Base-by-base conservation (phyloP, 1,284 basidiomycete genomes). In the Neolentinus lepideus region DNA sequence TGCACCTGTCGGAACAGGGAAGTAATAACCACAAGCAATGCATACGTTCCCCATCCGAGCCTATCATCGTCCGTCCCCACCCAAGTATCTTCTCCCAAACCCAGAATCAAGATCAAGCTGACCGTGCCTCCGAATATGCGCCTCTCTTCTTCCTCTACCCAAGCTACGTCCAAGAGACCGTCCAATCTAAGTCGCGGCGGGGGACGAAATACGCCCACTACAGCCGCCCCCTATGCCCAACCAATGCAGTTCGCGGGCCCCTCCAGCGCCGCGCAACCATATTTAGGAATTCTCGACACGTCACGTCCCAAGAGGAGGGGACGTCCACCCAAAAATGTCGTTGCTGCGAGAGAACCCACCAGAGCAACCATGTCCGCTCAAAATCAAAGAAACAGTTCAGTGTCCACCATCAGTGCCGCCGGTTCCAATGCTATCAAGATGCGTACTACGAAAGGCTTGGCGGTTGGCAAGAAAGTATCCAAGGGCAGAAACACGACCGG, bases 71-170 rank as follows among this genome's bases (percentile, higher is more conserved):
- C 63, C 63, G 58, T 57, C 58, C 57, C 67, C 45, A 43, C 60
- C 53, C 58, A 27, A 57, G 63, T 65, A 26, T 61, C 64, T 55
- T 51, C 54, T 31, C 64, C 53, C 60, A 62, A 55, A 58, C 63
- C 63, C 52, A 64, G 59, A 2, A 73, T 90, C 64, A 90, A 90
- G 75, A 90, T 90, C 72, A 88, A 83, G 69, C 79, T 90, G 57
- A 84, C 83, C 45, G 74, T 88, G 2, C 84, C 85, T 25, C 75
- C 76, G 53, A 76, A 62, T 54, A 52, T 54, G 56, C 35, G 55
- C 26, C 19, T 25, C 35, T 52, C 56, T 33, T 54, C 58, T 35
- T 56, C 55, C 54, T 33, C 56, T 47, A 45, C 53, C 51, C 27
- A 50, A n/a, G 26, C 46, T 29, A 16, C 51, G 33, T 52, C 50